Percentiles rank a stretch among this genome's conserved stretches.
phyloP scores from a whole-genome alignment of 73 alveolate species.

The Tetrahymena malaccensis region DNA sequence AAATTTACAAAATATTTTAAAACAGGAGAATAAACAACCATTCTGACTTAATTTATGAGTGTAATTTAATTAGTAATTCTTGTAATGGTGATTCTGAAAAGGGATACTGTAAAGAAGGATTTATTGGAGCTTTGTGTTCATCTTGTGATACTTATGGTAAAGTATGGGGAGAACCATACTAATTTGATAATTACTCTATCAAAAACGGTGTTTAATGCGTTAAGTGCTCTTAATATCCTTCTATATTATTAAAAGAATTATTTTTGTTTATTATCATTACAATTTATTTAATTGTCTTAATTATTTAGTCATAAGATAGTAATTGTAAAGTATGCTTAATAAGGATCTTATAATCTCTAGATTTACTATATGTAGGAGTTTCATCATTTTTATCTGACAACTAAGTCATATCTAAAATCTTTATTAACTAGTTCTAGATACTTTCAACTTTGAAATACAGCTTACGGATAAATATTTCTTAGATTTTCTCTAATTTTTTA shows the following conservation, averaged over 20 bases:
- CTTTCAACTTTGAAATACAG: neutral
- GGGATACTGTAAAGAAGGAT: neutral
- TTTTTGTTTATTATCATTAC: neutral
- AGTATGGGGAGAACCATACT: neutral
- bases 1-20: too few relatives aligned
- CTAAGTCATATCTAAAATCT: neutral
- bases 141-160: neutral
- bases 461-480: neutral
- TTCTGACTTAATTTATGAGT: neutral
- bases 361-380: neutral
- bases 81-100: neutral
- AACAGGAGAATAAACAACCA: neutral
- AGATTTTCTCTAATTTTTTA: neutral
- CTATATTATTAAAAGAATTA: neutral
- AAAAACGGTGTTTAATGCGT: neutral
- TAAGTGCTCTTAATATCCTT: neutral
- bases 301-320: neutral
- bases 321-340: neutral
- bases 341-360: neutral
- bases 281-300: neutral
- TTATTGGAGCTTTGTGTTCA: neutral
- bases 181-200: neutral
- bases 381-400: neutral
- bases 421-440: neutral
- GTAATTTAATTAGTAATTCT: neutral